These are phyloP conservation scores for Xanthoconium stramineum DNA, from an alignment of 768 basidiomycete species.

Conservation along the genomic window DNA sequence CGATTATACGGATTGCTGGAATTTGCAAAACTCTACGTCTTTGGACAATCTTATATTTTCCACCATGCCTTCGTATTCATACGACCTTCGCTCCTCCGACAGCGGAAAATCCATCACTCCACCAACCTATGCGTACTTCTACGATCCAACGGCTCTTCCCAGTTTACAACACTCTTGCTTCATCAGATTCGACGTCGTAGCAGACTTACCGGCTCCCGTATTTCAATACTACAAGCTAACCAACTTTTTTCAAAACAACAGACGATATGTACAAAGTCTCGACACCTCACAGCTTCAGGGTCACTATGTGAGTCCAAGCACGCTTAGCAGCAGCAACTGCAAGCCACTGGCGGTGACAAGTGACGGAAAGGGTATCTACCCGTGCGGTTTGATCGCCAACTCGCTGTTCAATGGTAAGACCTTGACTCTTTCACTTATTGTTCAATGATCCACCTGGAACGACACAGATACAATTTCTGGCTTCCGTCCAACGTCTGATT, in stretches of 20 bases:
- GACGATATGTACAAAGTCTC: conserved; percentile 92
- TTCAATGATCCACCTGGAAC: not conserved
- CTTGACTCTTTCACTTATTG: not conserved
- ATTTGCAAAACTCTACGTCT: conserved; percentile 38
- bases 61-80: conserved; percentile 64
- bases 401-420: conserved; percentile 87
- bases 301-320: conserved; percentile 42
- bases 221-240: conserved; percentile 96
- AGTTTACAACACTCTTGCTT: conserved; percentile 59
- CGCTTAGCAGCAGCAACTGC: conserved; percentile 75
- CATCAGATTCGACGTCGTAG: conserved; percentile 80
- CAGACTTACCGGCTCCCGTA: conserved; percentile 67
- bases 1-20: conserved; percentile 93
- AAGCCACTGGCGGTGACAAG: conserved; percentile 68
- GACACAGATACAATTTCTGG: conserved; percentile 72
- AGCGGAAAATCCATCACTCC: conserved; percentile 42
- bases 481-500: conserved; percentile 45
- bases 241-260: conserved; percentile 98
- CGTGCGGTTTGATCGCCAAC: conserved; percentile 97
- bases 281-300: conserved; percentile 86
- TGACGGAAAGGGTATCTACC: conserved; percentile 68
- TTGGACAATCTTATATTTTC: conserved; percentile 38
- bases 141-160: conserved; percentile 43
- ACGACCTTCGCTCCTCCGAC: conserved; percentile 58
- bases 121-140: conserved; percentile 76